phyloP scores from a whole-genome alignment of 768 basidiomycete genomes.

The Suillus cothurnatus region DNA sequence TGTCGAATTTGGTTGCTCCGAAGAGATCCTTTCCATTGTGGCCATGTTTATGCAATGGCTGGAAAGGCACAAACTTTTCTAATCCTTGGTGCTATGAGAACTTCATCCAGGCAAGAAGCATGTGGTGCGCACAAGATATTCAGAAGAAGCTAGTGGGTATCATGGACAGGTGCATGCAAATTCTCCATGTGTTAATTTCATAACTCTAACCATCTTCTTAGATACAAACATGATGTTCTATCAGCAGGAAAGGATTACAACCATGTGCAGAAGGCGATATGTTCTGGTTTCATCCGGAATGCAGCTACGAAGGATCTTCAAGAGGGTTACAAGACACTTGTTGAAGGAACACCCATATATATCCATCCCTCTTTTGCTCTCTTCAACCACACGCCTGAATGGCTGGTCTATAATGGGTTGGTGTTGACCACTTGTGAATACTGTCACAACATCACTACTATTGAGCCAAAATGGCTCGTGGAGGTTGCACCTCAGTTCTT shows the following conservation, averaged over 20 bases:
- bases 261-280: slow-evolving; percentile 90
- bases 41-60: slow-evolving; percentile 99
- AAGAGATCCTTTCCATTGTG: slow-evolving; percentile 95
- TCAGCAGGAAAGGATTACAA: slow-evolving; percentile 94
- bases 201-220: slow-evolving; percentile 31
- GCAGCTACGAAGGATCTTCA: slow-evolving; percentile 98
- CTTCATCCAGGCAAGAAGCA: slow-evolving; percentile 96
- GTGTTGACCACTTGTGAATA: slow-evolving; percentile 96
- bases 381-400: slow-evolving; percentile 96
- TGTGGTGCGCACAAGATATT: slow-evolving; percentile 97
- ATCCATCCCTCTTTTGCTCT: slow-evolving; percentile 96
- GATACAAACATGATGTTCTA: slow-evolving; percentile 96
- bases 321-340: slow-evolving; percentile 97
- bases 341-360: slow-evolving; percentile 98
- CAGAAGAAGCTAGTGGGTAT: slow-evolving; percentile 96
- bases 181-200: not conserved
- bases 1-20: slow-evolving; percentile 96
- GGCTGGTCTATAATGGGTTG: slow-evolving; percentile 94
- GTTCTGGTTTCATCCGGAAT: slow-evolving; percentile 96
- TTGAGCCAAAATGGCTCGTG: slow-evolving; percentile 98
- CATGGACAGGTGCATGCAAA: slow-evolving; percentile 83
- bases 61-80: slow-evolving; percentile 95
- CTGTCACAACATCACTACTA: slow-evolving; percentile 89
- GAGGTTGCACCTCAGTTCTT: slow-evolving; percentile 99
- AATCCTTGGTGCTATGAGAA: slow-evolving; percentile 99